Conservation (phyloP, 176 grass and related monocot species). For the bread wheat (Triticum aestivum) region IWGSC_CS_RefSeq_v2.1 NC_057797.1:585824790-585825289, state of each 20-base stretch:
- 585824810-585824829: background rate
- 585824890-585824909: background rate
- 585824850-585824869: slow-evolving; percentile 26
- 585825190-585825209: slow-evolving; percentile 70
- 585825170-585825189: slow-evolving; percentile 55
- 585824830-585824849: background rate
- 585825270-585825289: slow-evolving; percentile 88
- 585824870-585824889: slow-evolving; percentile 1
- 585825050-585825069: slow-evolving; percentile 26
- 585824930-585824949: background rate
- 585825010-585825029: slow-evolving; percentile 1
- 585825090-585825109: slow-evolving; percentile 26
- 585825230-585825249: slow-evolving; percentile 99
- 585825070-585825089: slow-evolving; percentile 41
- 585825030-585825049: background rate
- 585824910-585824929: slow-evolving; percentile 3
- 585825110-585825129: slow-evolving; percentile 61
- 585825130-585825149: slow-evolving; percentile 61
- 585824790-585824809: background rate
- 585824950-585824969: background rate
- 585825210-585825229: slow-evolving; percentile 95
- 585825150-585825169: slow-evolving; percentile 64
- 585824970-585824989: background rate
- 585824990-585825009: slow-evolving; percentile 13
- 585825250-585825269: slow-evolving; percentile 94